Percentiles rank a stretch among this genome's conserved stretches.
Conservation (phyloP, 1,284 basidiomycete species). For the Trichosporon coremiiforme region DNA sequence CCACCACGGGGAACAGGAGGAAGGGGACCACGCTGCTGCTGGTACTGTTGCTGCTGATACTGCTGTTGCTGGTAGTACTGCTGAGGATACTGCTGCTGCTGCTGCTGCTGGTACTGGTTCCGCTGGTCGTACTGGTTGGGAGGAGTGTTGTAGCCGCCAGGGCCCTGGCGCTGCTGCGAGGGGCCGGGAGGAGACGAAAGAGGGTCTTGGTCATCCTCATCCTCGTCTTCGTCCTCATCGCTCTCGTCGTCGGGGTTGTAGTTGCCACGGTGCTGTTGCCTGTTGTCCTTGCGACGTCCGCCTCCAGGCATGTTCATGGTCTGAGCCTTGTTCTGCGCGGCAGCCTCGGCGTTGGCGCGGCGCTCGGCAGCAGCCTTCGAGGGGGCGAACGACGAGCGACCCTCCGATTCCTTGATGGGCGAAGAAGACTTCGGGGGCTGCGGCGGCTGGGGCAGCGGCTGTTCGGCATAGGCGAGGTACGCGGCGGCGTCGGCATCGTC, state of each 20-base stretch:
- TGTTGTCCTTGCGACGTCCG: conserved; percentile 34
- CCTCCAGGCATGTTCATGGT: conserved; percentile 55
- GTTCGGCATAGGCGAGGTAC: conserved; percentile 49
- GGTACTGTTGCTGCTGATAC: conserved; percentile 19
- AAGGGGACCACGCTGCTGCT: conserved; percentile 17
- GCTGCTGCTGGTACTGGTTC: conserved; percentile 19
- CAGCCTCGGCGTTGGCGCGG: conserved; percentile 74
- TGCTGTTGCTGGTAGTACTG: conserved; percentile 17
- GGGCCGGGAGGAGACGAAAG: conserved; percentile 6
- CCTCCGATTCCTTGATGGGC: conserved; percentile 37
- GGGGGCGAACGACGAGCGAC: conserved; percentile 78
- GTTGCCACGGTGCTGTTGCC: conserved; percentile 17
- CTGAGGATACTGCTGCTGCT: conserved; percentile 21
- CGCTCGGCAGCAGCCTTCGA: conserved; percentile 77
- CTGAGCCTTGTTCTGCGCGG: conserved; percentile 66
- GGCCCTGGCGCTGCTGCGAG: background rate
- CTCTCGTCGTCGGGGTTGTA: conserved; percentile 26
- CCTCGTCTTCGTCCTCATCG: conserved; percentile 74
- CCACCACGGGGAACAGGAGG: conserved; percentile 10
- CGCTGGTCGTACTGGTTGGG: background rate
- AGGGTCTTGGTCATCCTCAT: conserved; percentile 60
- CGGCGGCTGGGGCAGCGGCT: conserved; percentile 29
- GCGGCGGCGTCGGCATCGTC: conserved; percentile 45
- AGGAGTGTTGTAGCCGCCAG: conserved; percentile 2
- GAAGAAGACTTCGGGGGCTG: background rate